Evolutionary conservation across 1,139 yeast species (phyloP).

Genomic region (Geotrichum macrosporum): DNA sequence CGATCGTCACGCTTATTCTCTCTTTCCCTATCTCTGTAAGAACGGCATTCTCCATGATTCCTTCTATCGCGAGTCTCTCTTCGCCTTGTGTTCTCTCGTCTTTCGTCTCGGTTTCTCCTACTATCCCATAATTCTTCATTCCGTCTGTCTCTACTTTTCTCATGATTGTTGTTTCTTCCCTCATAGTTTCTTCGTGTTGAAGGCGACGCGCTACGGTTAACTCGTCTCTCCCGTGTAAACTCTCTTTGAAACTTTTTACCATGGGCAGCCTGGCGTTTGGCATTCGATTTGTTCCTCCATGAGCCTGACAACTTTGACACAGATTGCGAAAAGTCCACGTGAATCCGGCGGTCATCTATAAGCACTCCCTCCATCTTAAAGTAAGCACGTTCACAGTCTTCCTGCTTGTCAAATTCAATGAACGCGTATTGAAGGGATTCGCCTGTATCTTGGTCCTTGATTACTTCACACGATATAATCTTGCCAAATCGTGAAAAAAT

Average conservation of each 20-base stretch:
- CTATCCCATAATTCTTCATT: conserved; percentile 11
- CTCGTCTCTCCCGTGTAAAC: conserved; percentile 20
- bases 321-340: conserved; percentile 67
- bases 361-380: conserved; percentile 55
- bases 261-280: conserved; percentile 20
- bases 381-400: conserved; percentile 57
- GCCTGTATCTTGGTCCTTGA: conserved; percentile 46
- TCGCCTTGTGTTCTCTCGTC: background rate
- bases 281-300: conserved; percentile 26
- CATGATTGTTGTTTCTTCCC: conserved; percentile 11
- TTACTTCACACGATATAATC: conserved; percentile 49
- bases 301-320: conserved; percentile 30
- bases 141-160: conserved; percentile 7
- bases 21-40: too few relatives aligned
- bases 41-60: too few relatives aligned
- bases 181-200: conserved; percentile 2
- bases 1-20: conserved; percentile 4
- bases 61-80: conserved; percentile 2
- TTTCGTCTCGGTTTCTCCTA: too few relatives aligned
- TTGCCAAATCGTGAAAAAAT: conserved; percentile 60
- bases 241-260: conserved; percentile 15
- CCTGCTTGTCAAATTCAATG: conserved; percentile 49
- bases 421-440: conserved; percentile 59
- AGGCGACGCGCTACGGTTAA: background rate
- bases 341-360: conserved; percentile 60